Evolutionary conservation across 2,329 filamentous ascomycete species (phyloP).

Genomic region (Aureobasidium uvarum): DNA sequence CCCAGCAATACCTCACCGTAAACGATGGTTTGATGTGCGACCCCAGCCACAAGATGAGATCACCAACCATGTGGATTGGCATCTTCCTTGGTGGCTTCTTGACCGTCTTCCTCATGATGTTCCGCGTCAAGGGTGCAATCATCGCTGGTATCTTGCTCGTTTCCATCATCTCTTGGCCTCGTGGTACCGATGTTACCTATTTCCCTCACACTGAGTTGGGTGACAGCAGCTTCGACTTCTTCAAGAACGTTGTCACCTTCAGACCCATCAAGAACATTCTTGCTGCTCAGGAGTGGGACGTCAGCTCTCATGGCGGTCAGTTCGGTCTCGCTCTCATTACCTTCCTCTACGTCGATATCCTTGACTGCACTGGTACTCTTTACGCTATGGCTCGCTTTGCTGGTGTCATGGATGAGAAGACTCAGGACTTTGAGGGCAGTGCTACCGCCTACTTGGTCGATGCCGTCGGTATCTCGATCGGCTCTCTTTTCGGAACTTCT

Average conservation of each 20-base stretch:
- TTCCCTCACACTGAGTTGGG: slow-evolving; percentile 73
- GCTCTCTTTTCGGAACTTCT: slow-evolving; percentile 71
- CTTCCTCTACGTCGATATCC: slow-evolving; percentile 86
- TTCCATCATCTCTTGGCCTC: slow-evolving; percentile 85
- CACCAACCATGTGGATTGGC: slow-evolving; percentile 80
- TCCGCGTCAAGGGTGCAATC: slow-evolving; percentile 81
- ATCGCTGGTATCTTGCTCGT: slow-evolving; percentile 80
- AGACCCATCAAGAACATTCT: slow-evolving; percentile 70
- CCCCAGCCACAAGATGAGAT: slow-evolving; percentile 67
- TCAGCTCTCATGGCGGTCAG: slow-evolving; percentile 66
- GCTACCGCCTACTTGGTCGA: slow-evolving; percentile 82
- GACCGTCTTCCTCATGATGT: slow-evolving; percentile 78
- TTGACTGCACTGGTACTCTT: slow-evolving; percentile 80
- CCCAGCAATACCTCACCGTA: slow-evolving; percentile 45
- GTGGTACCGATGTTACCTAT: slow-evolving; percentile 71
- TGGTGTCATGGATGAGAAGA: slow-evolving; percentile 74
- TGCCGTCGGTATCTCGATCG: slow-evolving; percentile 76
- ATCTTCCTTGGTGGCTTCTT: slow-evolving; percentile 83
- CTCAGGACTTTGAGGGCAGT: slow-evolving; percentile 84
- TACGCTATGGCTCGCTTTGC: slow-evolving; percentile 89
- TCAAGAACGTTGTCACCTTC: slow-evolving; percentile 83
- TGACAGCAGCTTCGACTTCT: slow-evolving; percentile 74
- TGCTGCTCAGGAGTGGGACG: slow-evolving; percentile 70
- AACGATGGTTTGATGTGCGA: slow-evolving; percentile 23
- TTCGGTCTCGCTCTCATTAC: slow-evolving; percentile 83